These are phyloP conservation scores for Ogataea neopini DNA, from an alignment of 805 yeast species.

Conservation along the genomic window DNA sequence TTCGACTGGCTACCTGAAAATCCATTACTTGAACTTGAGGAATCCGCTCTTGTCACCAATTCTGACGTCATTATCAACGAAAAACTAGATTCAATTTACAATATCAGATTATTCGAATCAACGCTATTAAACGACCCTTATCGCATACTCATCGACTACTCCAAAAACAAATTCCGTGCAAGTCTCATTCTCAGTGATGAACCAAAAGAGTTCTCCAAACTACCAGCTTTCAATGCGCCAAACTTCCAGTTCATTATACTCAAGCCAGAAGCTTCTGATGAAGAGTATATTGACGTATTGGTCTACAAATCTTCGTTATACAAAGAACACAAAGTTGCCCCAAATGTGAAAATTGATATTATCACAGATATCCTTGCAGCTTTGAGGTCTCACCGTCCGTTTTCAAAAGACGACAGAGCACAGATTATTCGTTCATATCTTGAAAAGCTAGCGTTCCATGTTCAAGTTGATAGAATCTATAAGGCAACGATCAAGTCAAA, in stretches of 20 bases:
- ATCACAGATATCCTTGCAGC: constrained; percentile 35
- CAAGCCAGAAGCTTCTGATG: constrained; percentile 43
- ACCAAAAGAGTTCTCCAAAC: constrained; percentile 43
- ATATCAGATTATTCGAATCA: constrained; percentile 44
- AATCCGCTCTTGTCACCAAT: constrained; percentile 9
- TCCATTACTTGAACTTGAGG: constrained; percentile 6
- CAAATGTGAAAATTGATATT: constrained; percentile 40
- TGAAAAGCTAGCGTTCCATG: constrained; percentile 53
- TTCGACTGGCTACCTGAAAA: constrained; percentile 22
- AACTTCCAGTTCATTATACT: constrained; percentile 41
- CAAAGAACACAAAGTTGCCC: constrained; percentile 51
- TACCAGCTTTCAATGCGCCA: constrained; percentile 29
- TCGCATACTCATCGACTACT: constrained; percentile 64
- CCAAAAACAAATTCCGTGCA: constrained; percentile 65
- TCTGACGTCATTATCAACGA: constrained; percentile 27
- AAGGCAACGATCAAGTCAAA: constrained; percentile 43
- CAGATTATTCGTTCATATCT: constrained; percentile 50
- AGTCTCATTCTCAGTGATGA: constrained; percentile 52
- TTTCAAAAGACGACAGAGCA: constrained; percentile 44
- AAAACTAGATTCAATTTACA: constrained; percentile 59
- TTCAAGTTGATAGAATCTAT: constrained; percentile 67
- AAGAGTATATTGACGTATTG: constrained; percentile 46
- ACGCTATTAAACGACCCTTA: constrained; percentile 55
- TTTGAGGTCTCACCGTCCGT: constrained; percentile 26
- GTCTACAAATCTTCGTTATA: constrained; percentile 52